A percentile compares a stretch with the other conserved stretches of the same genome.
These are phyloP conservation scores for Lumnitzera littorea DNA, from an alignment of 345 rosid species.

Conservation along the genomic window DNA sequence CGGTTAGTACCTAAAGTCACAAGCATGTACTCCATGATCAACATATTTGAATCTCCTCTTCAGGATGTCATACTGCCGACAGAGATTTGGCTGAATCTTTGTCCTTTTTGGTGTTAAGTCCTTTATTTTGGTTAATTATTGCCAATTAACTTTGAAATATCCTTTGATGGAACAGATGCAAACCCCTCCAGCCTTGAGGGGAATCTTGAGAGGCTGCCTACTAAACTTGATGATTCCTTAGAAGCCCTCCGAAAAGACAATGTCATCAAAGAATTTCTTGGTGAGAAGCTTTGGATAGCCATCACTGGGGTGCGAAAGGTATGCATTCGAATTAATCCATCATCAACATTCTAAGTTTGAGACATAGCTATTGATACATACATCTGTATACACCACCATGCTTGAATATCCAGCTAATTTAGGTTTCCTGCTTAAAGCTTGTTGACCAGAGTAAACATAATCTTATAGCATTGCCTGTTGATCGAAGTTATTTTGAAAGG, in stretches of 20 bases:
- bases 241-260: constrained; percentile 57
- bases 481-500: no score
- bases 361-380: not conserved
- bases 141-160: not conserved
- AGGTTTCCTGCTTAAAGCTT: no score
- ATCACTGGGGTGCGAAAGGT: constrained; percentile 88
- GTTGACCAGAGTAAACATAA: no score
- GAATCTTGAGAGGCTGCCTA: constrained; percentile 59
- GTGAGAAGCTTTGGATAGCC: constrained; percentile 65
- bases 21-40: not conserved
- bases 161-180: constrained; percentile 32
- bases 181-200: constrained; percentile 55
- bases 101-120: not conserved
- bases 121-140: not conserved
- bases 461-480: no score
- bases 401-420: no score
- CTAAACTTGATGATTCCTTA: constrained; percentile 58
- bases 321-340: constrained; percentile 2
- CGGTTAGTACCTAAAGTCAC: no score
- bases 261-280: constrained; percentile 49
- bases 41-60: not conserved
- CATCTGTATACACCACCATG: no score
- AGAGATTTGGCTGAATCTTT: not conserved
- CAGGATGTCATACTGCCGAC: no score
- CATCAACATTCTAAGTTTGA: not conserved